Conservation (phyloP, 2,329 filamentous ascomycete species). For the Penicillium sp. region DNA sequence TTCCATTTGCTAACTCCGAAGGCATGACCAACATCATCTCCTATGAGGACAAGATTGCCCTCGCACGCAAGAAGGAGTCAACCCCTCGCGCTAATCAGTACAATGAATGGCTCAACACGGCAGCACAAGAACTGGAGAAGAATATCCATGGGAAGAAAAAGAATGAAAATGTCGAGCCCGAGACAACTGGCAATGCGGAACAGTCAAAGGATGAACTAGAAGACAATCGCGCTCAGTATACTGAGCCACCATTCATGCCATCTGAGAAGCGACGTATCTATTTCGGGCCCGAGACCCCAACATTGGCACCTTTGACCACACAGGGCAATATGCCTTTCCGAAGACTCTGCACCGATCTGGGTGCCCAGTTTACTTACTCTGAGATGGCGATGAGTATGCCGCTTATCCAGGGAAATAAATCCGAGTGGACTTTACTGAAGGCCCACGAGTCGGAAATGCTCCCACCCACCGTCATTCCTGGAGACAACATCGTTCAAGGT, state of each 20-base stretch:
- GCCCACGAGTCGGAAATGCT: constrained; percentile 81
- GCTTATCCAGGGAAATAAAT: constrained; percentile 83
- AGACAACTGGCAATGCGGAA: constrained; percentile 24
- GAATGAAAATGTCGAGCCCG: constrained; percentile 37
- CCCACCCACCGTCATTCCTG: constrained; percentile 68
- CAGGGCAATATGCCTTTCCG: constrained; percentile 96
- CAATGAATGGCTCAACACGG: constrained; percentile 75
- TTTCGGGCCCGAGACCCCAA: constrained; percentile 90
- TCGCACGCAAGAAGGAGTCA: constrained; percentile 72
- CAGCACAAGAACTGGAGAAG: constrained; percentile 55
- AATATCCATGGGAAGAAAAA: constrained; percentile 53
- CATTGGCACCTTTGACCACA: constrained; percentile 92
- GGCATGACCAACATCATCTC: constrained; percentile 78
- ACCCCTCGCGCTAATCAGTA: constrained; percentile 77
- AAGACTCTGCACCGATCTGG: constrained; percentile 83
- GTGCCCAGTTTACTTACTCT: constrained; percentile 92
- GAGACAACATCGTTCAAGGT: constrained; percentile 64
- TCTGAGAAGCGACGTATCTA: constrained; percentile 95
- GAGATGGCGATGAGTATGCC: constrained; percentile 97
- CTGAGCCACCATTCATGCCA: constrained; percentile 83
- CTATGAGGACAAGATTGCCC: constrained; percentile 70
- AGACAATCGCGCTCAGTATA: constrained; percentile 77
- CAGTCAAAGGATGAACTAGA: constrained; percentile 50
- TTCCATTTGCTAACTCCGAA: constrained; percentile 48
- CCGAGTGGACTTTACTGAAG: constrained; percentile 94